Percentiles rank a stretch among this genome's conserved stretches.
Evolutionary conservation across 2,329 filamentous ascomycete species (phyloP).

Genomic region (Fusarium succisae): DNA sequence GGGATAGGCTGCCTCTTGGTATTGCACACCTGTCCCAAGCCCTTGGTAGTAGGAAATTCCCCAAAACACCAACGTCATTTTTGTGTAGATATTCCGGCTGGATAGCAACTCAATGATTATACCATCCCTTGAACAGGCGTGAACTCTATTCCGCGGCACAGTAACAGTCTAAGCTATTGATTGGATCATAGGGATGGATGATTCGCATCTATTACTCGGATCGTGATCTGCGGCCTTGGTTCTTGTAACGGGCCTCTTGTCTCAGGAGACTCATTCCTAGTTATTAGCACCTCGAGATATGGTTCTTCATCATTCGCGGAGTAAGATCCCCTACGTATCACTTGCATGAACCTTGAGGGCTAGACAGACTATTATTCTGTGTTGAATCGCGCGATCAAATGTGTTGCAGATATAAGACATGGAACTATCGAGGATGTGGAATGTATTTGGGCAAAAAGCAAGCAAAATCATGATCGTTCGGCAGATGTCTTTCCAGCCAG

Average conservation of each 20-base stretch:
- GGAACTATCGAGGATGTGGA: not conserved
- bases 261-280: constrained; percentile 3
- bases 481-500: constrained; percentile 22
- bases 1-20: not conserved
- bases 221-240: constrained; percentile 7
- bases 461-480: not conserved
- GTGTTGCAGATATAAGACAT: constrained; percentile 19
- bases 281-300: not conserved
- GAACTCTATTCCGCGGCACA: constrained; percentile 25
- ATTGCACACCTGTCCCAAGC: not conserved
- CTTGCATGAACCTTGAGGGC: constrained; percentile 3
- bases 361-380: not conserved
- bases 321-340: not conserved
- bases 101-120: not conserved
- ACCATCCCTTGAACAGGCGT: not conserved
- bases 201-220: not conserved
- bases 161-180: constrained; percentile 2
- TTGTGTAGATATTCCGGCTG: not conserved
- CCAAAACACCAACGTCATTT: constrained; percentile 8
- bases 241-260: constrained; percentile 2
- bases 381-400: not conserved
- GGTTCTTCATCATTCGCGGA: not conserved
- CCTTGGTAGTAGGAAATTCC: not conserved
- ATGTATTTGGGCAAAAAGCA: constrained; percentile 1
- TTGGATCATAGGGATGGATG: constrained; percentile 2